A percentile compares a stretch with the other conserved stretches of the same genome.
These are phyloP conservation scores for Puccinia hordei DNA, from an alignment of 1,284 basidiomycete genomes.

Conservation along the genomic window DNA sequence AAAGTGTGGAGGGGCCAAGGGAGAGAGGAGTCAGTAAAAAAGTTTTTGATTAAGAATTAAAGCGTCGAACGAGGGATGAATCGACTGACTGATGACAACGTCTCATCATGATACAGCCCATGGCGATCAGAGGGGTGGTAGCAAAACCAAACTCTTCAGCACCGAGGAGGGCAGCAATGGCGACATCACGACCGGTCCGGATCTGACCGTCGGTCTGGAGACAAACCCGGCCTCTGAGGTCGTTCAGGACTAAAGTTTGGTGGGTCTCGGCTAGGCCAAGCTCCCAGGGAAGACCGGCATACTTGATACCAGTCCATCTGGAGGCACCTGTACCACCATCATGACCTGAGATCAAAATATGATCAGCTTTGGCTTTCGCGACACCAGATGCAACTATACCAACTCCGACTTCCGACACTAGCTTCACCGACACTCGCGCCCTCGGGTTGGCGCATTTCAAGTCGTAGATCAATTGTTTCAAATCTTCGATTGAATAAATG, in stretches of 20 bases:
- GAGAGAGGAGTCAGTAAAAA: background rate
- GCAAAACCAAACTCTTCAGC: constrained; percentile 96
- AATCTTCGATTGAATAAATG: constrained; percentile 94
- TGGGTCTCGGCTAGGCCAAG: constrained; percentile 93
- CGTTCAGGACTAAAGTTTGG: constrained; percentile 91
- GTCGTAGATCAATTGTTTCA: constrained; percentile 89
- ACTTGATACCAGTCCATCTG: constrained; percentile 95
- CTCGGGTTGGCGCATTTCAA: constrained; percentile 92
- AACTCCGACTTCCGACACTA: constrained; percentile 94
- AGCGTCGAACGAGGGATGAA: background rate
- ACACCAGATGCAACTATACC: constrained; percentile 96
- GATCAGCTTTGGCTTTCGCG: constrained; percentile 93
- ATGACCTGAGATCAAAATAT: constrained; percentile 92
- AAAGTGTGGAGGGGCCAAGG: constrained; percentile 57
- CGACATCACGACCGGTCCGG: constrained; percentile 89
- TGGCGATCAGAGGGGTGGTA: constrained; percentile 82
- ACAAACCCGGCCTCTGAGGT: constrained; percentile 87
- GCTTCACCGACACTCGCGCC: constrained; percentile 87
- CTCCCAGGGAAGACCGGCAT: constrained; percentile 95
- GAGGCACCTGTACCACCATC: constrained; percentile 95
- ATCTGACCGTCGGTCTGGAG: constrained; percentile 95
- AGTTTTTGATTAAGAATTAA: too few species aligned
- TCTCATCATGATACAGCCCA: constrained; percentile 98
- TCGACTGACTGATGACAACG: constrained; percentile 68
- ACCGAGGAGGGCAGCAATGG: constrained; percentile 86